Conservation (phyloP, 495 filamentous ascomycete genomes). For the Lindgomyces ingoldianus region DNA sequence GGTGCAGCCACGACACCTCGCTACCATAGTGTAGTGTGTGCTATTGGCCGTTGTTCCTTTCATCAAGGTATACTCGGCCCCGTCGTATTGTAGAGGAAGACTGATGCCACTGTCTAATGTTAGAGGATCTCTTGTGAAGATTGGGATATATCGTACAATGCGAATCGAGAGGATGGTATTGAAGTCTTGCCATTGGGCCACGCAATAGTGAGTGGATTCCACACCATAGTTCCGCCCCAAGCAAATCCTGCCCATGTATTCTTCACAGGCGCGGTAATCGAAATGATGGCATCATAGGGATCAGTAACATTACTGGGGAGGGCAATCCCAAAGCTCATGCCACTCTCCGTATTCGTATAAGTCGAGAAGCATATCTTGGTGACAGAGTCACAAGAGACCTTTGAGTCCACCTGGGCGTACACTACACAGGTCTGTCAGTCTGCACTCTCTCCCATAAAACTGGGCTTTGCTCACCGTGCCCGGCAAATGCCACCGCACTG, state of each 20-base stretch:
- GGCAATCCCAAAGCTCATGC: conserved; percentile 26
- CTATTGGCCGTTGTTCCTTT: conserved; percentile 50
- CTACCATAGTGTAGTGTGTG: conserved; percentile 54
- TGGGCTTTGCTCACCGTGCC: conserved; percentile 12
- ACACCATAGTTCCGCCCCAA: conserved; percentile 35
- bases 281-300: conserved; percentile 31
- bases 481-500: conserved; percentile 29
- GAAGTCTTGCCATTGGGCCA: conserved; percentile 29
- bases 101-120: conserved; percentile 35
- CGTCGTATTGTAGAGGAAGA: conserved; percentile 48
- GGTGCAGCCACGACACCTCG: conserved; percentile 50
- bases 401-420: conserved; percentile 12
- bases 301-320: conserved; percentile 24
- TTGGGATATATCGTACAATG: conserved; percentile 21
- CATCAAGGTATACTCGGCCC: conserved; percentile 48
- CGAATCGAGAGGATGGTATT: conserved; percentile 23
- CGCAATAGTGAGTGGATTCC: conserved; percentile 31
- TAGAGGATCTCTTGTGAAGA: neutral
- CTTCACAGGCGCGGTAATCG: conserved; percentile 21
- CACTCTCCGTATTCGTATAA: conserved; percentile 20
- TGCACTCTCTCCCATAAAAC: neutral
- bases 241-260: conserved; percentile 28
- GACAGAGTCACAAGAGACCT: conserved; percentile 17
- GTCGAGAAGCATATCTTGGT: conserved; percentile 25
- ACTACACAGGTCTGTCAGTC: neutral